These are phyloP conservation scores for Akebia trifoliata DNA, from an alignment of 164 flowering plant genomes.

Conservation along the genomic window DNA sequence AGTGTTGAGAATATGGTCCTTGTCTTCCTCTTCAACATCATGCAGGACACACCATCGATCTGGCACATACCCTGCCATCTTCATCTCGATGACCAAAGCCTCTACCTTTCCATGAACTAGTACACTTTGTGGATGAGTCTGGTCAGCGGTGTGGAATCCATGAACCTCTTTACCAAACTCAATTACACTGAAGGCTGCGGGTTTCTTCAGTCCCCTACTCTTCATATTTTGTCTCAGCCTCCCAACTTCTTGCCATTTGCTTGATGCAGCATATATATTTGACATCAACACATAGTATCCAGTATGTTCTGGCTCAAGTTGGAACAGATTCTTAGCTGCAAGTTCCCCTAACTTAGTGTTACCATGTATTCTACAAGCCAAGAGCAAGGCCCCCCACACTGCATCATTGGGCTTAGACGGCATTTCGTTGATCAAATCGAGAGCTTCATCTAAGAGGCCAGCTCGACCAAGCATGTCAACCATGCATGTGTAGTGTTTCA, in stretches of 20 bases:
- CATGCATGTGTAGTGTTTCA: conserved; percentile 46
- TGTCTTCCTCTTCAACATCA: conserved; percentile 44
- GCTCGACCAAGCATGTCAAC: conserved; percentile 50
- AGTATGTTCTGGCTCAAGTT: conserved; percentile 34
- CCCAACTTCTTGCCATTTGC: conserved; percentile 39
- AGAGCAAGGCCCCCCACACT: conserved; percentile 48
- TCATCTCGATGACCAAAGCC: conserved; percentile 30
- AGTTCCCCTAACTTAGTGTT: conserved; percentile 31
- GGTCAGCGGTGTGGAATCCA: conserved; percentile 42
- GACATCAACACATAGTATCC: conserved; percentile 48
- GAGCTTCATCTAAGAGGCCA: conserved; percentile 35
- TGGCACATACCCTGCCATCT: conserved; percentile 39
- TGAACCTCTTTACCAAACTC: conserved; percentile 35
- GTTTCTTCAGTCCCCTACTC: conserved; percentile 35
- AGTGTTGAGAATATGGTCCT: conserved; percentile 27
- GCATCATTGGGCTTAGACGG: conserved; percentile 31
- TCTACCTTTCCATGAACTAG: conserved; percentile 26
- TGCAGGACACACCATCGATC: conserved; percentile 33
- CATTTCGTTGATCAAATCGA: conserved; percentile 32
- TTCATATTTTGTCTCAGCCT: conserved; percentile 31
- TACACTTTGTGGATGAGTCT: conserved; percentile 21
- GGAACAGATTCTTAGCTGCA: conserved; percentile 36
- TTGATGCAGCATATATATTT: conserved; percentile 39
- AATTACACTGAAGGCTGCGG: conserved; percentile 39
- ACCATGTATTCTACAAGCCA: conserved; percentile 46